Evolutionary conservation across 176 grass and related monocot species (phyloP).

Genomic region (Paspalum vaginatum): DNA sequence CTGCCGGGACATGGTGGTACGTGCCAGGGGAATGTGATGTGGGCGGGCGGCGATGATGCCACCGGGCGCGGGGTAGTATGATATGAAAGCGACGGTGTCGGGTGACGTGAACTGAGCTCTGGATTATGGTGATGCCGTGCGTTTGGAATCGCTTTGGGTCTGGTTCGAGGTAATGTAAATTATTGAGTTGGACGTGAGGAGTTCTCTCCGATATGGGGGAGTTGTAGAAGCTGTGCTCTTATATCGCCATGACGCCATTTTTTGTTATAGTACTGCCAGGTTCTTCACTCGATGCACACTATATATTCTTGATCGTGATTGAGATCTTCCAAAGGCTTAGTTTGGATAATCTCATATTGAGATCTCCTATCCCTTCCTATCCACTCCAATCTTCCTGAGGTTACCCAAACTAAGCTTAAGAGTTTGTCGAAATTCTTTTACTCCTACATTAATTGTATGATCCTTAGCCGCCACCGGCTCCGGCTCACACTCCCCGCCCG

Average conservation of each 20-base stretch:
- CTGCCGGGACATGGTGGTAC: neutral
- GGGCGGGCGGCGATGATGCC: neutral
- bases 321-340: too few species aligned
- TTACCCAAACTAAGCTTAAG: too few species aligned
- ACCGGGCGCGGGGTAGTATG: neutral
- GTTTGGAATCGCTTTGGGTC: neutral
- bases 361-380: too few species aligned
- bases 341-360: too few species aligned
- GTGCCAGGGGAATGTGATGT: neutral
- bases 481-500: too few species aligned
- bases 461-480: neutral
- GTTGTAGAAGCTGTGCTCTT: neutral
- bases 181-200: neutral
- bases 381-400: too few species aligned
- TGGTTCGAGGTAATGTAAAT: constrained; percentile 5
- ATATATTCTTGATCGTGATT: too few species aligned
- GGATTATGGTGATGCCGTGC: neutral
- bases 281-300: neutral
- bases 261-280: neutral
- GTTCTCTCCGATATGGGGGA: neutral
- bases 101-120: too few species aligned
- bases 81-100: too few species aligned
- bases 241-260: neutral
- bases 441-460: too few species aligned
- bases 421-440: too few species aligned